Evolutionary conservation across 2,329 filamentous ascomycete species (phyloP), one percentile per base, ranked within the genome.

Genomic region (Endocalyx cinctus): DNA sequence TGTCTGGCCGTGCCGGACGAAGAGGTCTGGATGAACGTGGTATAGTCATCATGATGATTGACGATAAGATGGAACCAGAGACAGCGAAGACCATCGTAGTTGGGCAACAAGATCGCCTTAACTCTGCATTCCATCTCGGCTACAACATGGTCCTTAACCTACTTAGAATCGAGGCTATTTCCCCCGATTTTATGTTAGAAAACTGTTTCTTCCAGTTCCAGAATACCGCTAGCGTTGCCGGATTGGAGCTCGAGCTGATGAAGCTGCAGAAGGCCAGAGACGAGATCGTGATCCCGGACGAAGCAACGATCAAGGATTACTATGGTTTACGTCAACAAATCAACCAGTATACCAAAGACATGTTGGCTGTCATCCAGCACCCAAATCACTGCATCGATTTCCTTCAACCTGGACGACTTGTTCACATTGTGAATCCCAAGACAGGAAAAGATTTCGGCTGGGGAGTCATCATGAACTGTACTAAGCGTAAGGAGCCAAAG

Each of bases 1-100:
- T 98, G 92, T 95, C 92, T 34, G 92, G 92, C 41, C 86, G 92
- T 63, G 92, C 92, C 39, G 92, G 92, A 56, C 86, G 92, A 74
- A 82, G 92, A 78, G 92, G 92, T 64, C 83, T 98, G 34, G 92
- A 98, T 66, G 89, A 96, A 42, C 84, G 92, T 46, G 92, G 92
- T 74, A 94, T 97, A 49, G 92, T 98, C 48, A 97, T 98, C 59
- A 97, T 98, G 87, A 97, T 98, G 90, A 85, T 98, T 42, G 84
- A 94, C 54, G 86, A 94, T 59, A 87, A 92, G 65, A 90, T 98
- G 68, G 92, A 98, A 53, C 92, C 92, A 2, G 80, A 87, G 3
- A 81, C 84, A n/a, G 90, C 92, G 26, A 94, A 94, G 63, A 82
- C 86, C 44, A 96, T 98, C 49, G 92, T 98, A 10, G 87, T 92